phyloP scores from a whole-genome alignment of 352 stramenopile species.

The Pythium apleroticum region DNA sequence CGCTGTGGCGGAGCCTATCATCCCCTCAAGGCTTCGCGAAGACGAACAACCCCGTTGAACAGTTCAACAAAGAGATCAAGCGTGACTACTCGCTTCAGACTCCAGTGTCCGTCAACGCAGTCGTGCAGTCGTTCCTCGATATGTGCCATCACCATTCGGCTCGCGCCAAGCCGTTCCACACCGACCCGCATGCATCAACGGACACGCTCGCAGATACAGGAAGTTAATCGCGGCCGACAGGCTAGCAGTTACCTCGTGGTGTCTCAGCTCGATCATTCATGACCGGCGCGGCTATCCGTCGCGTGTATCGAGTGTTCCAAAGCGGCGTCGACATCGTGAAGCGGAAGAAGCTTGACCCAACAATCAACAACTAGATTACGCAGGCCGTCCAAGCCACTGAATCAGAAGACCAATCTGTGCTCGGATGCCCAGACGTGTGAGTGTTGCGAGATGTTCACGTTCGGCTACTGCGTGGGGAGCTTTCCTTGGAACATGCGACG shows the following conservation, averaged over 20 bases:
- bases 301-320: background rate
- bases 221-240: background rate
- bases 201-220: background rate
- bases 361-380: background rate
- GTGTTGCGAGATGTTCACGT: background rate
- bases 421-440: background rate
- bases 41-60: slow-evolving; percentile 11
- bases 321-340: background rate
- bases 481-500: too few relatives aligned
- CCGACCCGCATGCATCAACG: background rate
- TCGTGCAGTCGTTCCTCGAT: slow-evolving; percentile 1
- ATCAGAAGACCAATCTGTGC: background rate
- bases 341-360: background rate
- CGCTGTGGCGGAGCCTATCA: background rate
- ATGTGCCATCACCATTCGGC: slow-evolving; percentile 1
- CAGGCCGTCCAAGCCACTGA: background rate
- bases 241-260: background rate
- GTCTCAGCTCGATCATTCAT: background rate
- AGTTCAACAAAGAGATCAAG: slow-evolving; percentile 12
- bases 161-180: background rate
- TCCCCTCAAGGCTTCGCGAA: background rate
- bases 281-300: background rate
- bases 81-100: slow-evolving; percentile 1
- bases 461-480: background rate
- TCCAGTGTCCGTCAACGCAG: slow-evolving; percentile 2